Conservation (phyloP, 495 filamentous ascomycete species). For the Pyrenopolyporus hunteri region DNA sequence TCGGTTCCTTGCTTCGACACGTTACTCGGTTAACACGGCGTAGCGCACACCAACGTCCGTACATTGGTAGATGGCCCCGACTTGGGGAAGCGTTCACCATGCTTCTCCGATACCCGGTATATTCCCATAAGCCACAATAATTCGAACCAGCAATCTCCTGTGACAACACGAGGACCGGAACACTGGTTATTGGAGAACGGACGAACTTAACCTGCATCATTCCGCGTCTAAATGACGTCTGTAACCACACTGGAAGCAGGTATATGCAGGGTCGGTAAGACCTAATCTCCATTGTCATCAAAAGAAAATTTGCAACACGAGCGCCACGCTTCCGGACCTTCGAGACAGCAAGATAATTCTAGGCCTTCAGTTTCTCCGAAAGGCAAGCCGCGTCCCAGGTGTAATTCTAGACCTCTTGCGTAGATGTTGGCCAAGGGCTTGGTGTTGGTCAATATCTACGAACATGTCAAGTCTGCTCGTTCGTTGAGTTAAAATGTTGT, state of each 20-base stretch:
- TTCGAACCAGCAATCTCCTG: too few species aligned
- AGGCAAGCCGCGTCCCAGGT: neutral
- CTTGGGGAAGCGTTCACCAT: neutral
- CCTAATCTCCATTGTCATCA: slow-evolving; percentile 13
- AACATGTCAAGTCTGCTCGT: too few species aligned
- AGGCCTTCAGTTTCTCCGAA: slow-evolving; percentile 10
- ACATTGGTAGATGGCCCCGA: neutral
- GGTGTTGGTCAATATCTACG: neutral
- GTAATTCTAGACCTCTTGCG: neutral
- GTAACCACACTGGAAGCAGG: neutral
- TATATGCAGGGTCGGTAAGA: slow-evolving; percentile 21
- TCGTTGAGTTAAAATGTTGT: too few species aligned
- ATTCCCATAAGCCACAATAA: neutral
- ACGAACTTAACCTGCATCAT: slow-evolving; percentile 1
- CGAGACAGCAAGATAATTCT: slow-evolving; percentile 6
- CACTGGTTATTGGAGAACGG: slow-evolving; percentile 15
- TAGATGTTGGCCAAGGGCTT: neutral
- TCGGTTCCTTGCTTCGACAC: slow-evolving; percentile 20
- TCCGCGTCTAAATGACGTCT: slow-evolving; percentile 19
- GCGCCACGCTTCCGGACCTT: slow-evolving; percentile 19
- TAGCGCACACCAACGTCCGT: neutral
- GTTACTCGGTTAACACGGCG: slow-evolving; percentile 1
- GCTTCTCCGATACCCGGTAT: slow-evolving; percentile 7
- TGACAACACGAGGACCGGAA: slow-evolving; percentile 17
- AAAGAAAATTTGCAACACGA: slow-evolving; percentile 16